Evolutionary conservation across 2,329 filamentous ascomycete species (phyloP), one percentile per base, ranked within the genome.

Genomic region (Chaetomiaceae sp.): DNA sequence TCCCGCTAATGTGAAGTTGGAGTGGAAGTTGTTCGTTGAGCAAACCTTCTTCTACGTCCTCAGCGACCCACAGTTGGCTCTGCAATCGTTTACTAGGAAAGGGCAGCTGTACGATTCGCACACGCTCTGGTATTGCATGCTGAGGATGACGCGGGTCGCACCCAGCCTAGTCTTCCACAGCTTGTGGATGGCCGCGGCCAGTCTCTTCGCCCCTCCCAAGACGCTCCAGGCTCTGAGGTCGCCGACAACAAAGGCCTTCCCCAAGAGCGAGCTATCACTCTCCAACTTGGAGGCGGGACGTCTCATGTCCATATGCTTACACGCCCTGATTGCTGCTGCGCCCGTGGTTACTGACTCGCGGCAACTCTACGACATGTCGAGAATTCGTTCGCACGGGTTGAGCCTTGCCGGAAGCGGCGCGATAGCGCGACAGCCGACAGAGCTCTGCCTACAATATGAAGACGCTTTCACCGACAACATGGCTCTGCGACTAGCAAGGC

Each of bases 41-140:
- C 84, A 87, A 62, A 81, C 79, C 45, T 69, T 87, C 6, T 87
- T 86, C 64, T 79, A 79, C 59, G 77, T 84, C 6, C 71, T 87
- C 43, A 82, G 80, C 58, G 75, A 81, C 44, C 79, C 82, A 1
- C 71, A 72, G 13, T 71, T 76, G 5, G 67, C 82, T 8, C 67
- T 85, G 25, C 69, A 67, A 33, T 85, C 83, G 0, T 87, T 87
- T 57, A 77, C 76, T 1, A 66, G 69, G 38, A 70, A 78, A 10
- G 75, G 73, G 10, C 73, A 75, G 40, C 64, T 82, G 1, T 75
- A 81, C 50, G 80, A 85, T 64, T 84, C 81, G 1, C 80, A 81
- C 47, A 80, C 76, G 13, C 68, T 83, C 1, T 86, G 79, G 80
- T 84, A 82, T 62, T 80, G 78, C 61, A 82, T 84, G 74, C 67